Evolutionary conservation across 2,329 filamentous ascomycete species (phyloP).

Genomic region (Epichloe coenophiala): DNA sequence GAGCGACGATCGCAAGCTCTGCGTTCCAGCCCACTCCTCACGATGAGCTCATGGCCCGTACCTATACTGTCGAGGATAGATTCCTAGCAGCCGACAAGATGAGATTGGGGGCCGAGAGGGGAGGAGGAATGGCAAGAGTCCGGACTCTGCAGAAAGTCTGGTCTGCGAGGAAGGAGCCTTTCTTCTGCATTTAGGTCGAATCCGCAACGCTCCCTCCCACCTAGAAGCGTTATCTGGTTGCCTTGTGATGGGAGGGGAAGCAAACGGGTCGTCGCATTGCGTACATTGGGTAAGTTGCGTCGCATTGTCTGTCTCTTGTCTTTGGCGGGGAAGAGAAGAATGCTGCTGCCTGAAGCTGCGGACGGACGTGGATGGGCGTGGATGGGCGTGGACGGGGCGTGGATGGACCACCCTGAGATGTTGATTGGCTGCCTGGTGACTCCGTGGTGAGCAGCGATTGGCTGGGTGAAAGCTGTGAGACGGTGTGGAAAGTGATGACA

Average conservation of each 20-base stretch:
- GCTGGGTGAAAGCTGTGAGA: not conserved
- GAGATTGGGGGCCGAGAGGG: not conserved
- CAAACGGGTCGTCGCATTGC: not conserved
- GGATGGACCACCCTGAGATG: not conserved
- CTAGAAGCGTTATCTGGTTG: constrained; percentile 3
- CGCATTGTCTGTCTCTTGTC: not conserved
- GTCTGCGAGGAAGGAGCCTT: no score
- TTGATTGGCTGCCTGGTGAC: not conserved
- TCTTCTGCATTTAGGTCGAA: not conserved
- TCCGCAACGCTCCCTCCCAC: not conserved
- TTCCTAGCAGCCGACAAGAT: not conserved
- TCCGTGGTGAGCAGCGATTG: not conserved
- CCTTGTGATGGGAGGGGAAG: constrained; percentile 4
- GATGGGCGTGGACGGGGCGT: no score
- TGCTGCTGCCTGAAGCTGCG: constrained; percentile 9
- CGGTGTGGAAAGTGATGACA: no score
- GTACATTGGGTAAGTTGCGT: no score
- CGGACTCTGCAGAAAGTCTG: not conserved
- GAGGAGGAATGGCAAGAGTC: not conserved
- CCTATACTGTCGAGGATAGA: not conserved
- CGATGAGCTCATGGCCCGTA: not conserved
- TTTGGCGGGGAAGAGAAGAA: constrained; percentile 2
- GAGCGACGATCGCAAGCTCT: not conserved
- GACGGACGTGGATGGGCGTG: not conserved
- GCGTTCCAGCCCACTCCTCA: not conserved